Base-by-base conservation (phyloP, 495 filamentous ascomycete species). In the Penicillium macrosclerotiorum region DNA sequence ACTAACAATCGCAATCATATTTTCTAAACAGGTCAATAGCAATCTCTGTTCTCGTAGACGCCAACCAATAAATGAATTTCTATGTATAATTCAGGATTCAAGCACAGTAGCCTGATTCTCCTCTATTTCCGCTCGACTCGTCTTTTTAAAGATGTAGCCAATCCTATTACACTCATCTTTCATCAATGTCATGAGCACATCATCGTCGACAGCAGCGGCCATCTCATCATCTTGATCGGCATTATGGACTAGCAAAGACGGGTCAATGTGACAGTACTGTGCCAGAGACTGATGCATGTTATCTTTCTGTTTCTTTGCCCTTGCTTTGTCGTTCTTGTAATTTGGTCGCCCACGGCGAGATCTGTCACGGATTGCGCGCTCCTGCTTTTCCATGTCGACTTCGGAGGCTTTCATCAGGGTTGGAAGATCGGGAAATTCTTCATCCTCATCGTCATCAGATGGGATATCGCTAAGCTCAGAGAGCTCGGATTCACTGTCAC, bases 131-230 rank as follows among this genome's bases (percentile, higher is more conserved):
- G 60, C 56, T 26, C 42, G 51, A 35, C 51, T 65, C 2, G 67
- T 73, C 59, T 88, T 90, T 39, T 82, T 79, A 59, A 90, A 87
- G 8, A 89, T 69, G 63, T 80, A 90, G 5, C 75, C 74, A 35
- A 90, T 64, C 19, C 74, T 62, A 47, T 78, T 77, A 44, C 71
- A 80, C 41, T 80, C 71, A 46, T 86, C 83, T 37, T 69, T 75
- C 16, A 90, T 59, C 24, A 86, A 61, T 12, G 73, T 68, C 5
- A 81, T 65, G 16, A 90, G 64, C 0, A 85, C 73, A 45, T 81
- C 73, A 55, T 90, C 86, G 47, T 82, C 77, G 36, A 78, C 59
- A 31, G 65, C 65, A 27, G 53, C 49, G 12, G 48, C 50, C 8
- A 60, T 22, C 11, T 70, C 67, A 22, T 68, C 57, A 2, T 69